These are phyloP conservation scores for Pisolithus marmoratus DNA, from an alignment of 768 basidiomycete species.

Conservation along the genomic window DNA sequence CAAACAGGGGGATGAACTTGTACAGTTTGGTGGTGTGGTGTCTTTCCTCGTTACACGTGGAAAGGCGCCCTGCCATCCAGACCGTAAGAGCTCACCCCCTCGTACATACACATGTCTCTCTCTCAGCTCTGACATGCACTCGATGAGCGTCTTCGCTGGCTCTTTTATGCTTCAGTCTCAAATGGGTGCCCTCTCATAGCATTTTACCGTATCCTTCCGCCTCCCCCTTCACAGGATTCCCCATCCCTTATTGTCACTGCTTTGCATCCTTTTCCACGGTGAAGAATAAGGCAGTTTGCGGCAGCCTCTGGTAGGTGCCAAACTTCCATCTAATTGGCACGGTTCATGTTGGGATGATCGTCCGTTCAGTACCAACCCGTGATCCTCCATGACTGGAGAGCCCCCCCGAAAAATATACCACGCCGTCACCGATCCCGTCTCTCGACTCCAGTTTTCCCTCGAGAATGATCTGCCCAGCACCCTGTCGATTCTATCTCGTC, in stretches of 20 bases:
- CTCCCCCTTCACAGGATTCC: constrained; percentile 1
- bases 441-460: constrained; percentile 6
- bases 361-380: constrained; percentile 6
- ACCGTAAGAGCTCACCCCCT: constrained; percentile 17
- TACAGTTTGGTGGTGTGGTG: constrained; percentile 17
- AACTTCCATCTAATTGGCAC: constrained; percentile 4
- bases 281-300: constrained; percentile 11
- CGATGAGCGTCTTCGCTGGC: constrained; percentile 20
- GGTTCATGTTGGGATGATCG: constrained; percentile 20
- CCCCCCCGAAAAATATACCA: constrained; percentile 11
- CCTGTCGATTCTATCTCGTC: constrained; percentile 8
- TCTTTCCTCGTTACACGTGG: constrained; percentile 13
- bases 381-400: constrained; percentile 15
- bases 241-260: constrained; percentile 6
- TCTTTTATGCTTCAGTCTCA: constrained; percentile 22
- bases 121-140: constrained; percentile 12
- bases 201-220: constrained; percentile 5
- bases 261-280: constrained; percentile 28
- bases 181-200: constrained; percentile 3
- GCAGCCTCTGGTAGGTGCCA: constrained; percentile 17
- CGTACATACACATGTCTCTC: constrained; percentile 18
- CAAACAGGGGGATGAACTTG: constrained; percentile 22
- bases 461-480: constrained; percentile 13
- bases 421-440: constrained; percentile 8
- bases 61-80: constrained; percentile 17